Base-by-base conservation (phyloP, 1,284 basidiomycete species). In the Puccinia novopanici region DNA sequence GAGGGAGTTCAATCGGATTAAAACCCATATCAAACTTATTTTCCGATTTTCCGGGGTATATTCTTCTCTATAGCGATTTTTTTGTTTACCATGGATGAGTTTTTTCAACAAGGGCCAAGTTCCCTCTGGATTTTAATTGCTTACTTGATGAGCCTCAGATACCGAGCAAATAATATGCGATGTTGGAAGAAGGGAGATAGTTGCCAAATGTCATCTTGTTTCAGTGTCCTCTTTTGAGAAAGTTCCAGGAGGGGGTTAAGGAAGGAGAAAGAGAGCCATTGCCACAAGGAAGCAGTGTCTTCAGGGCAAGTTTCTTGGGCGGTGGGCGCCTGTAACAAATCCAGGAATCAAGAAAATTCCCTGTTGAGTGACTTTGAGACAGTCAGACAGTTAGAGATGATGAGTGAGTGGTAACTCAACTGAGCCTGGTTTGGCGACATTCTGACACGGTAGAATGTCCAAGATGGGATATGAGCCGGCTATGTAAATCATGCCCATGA, bases 271-370 rank as follows among this genome's bases (percentile, higher is more conserved):
- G 79, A 73, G 13, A 80, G 48, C 79, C 79, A 80, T 42, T 72
- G 68, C 79, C 79, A 80, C 13, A 80, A 67, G 12, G 70, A 74
- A 10, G 50, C 59, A 1, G 45, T 48, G 37, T 80, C 79, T 63
- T 80, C 78, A 22, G 79, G 79, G 40, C 79, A 80, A 3, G 90
- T 88, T 42, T 88, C 84, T 13, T 84, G 82, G 75, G 57, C 22
- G 22, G 79, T 42, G 15, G 77, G 77, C 27, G n/a, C 17, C 77
- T 80, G 63, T 13, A 45, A 42, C 12, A 19, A 17, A 71, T 34
- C 19, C 13, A 68, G 34, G 34, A 34, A 34, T 34, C 34, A 34
- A 34, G 34, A 2, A 34, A 34, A 34, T 34, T 34, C 2, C 4
- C 4, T 1, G 34, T 37, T 67, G 15, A 22, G 3, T 22, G 27